Evolutionary conservation across 768 basidiomycete genomes (phyloP), one percentile per base, ranked within the genome.

Genomic region (Suillus subaureus): DNA sequence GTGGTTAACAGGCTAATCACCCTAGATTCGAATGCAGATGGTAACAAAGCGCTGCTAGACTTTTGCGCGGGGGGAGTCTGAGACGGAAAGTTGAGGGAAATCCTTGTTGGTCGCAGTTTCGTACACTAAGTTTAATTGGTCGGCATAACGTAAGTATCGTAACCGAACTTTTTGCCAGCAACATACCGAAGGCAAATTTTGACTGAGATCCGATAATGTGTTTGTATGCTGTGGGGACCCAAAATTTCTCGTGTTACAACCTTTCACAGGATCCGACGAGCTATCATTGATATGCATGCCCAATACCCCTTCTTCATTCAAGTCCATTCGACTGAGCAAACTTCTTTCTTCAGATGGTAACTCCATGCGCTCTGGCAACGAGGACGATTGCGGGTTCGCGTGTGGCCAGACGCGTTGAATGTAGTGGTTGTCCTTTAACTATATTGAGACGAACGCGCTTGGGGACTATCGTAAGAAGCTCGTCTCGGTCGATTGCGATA

Each of bases 111-210:
- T 23, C 65, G 67, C 57, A 26, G 35, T 45, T 26, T 61, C 61
- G 68, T 61, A 56, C 56, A 62, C 61, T 43, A 11, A n/a, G 43
- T 45, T 61, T 13, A n/a, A 57, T 5, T 39, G 4, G 63, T 55
- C 49, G 35, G 23, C 23, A 16, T 62, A 47, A 67, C 31, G 45
- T 68, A 56, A 67, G 65, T 61, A 21, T 42, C 28, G 26, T 31
- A 28, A 12, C 33, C 3, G 23, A 31, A 31, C 47, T 52, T 51
- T 61, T 64, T 69, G 64, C 23, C 16, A 21, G 21, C 21, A 11
- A 73, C 74, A 31, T 69, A 77, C 75, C 73, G 45, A 66, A 65
- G 40, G 54, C 65, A 65, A 61, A 42, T 42, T n/a, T 63, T 65
- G n/a, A 21, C 58, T 45, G 28, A 40, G 37, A 13, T 60, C 23